A percentile compares a stretch with the other conserved stretches of the same genome.
These are phyloP conservation scores for Cryptosporidium xiaoi DNA, from an alignment of 169 alveolate species.

Conservation along the genomic window DNA sequence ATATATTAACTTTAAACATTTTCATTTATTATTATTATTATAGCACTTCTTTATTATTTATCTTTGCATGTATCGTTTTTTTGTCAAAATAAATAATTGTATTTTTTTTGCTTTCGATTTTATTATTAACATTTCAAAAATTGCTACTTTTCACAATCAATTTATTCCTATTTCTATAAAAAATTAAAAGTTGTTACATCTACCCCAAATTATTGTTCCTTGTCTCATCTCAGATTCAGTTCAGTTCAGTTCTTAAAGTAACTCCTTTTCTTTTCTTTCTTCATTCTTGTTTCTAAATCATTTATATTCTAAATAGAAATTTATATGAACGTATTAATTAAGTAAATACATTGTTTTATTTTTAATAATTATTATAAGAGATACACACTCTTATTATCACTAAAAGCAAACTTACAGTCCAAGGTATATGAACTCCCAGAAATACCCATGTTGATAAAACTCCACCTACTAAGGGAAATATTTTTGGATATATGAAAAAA, in stretches of 20 bases:
- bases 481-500: slow-evolving; percentile 71
- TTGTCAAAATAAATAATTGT: no score
- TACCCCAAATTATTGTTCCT: no score
- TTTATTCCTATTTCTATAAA: no score
- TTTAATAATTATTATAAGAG: background rate
- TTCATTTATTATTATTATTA: no score
- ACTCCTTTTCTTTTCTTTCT: slow-evolving; percentile 33
- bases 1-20: no score
- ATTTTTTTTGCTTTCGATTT: no score
- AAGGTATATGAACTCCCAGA: slow-evolving; percentile 73
- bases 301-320: slow-evolving; percentile 19
- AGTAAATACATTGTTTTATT: background rate
- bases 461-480: slow-evolving; percentile 81
- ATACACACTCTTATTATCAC: background rate
- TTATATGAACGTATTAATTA: background rate
- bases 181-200: no score
- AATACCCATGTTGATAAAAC: slow-evolving; percentile 80
- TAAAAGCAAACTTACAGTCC: slow-evolving; percentile 60
- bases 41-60: no score
- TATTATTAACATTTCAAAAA: background rate
- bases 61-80: no score
- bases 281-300: slow-evolving; percentile 68
- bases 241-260: slow-evolving; percentile 30
- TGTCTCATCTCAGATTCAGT: no score
- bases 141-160: no score